A percentile compares a stretch with the other conserved stretches of the same genome.
These are phyloP conservation scores for Penicillium sp. DNA, from an alignment of 2,329 filamentous ascomycete genomes.

Conservation along the genomic window DNA sequence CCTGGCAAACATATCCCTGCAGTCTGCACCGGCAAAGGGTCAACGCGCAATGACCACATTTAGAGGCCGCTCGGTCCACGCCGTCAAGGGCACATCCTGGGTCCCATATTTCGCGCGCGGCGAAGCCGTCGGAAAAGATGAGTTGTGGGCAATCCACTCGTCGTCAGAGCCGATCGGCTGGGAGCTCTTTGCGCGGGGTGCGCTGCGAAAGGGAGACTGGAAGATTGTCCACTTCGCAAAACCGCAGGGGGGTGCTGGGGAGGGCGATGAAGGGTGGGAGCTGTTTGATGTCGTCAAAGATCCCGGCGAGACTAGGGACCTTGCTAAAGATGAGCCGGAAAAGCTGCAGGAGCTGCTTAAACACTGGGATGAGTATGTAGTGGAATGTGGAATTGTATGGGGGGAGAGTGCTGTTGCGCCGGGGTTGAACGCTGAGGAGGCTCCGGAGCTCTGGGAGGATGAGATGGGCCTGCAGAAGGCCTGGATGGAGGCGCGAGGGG, in stretches of 20 bases:
- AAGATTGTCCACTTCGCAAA: slow-evolving; percentile 2
- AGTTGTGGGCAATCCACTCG: background rate
- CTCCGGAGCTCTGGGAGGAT: slow-evolving; percentile 3
- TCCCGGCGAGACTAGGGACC: background rate
- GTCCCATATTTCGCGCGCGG: background rate
- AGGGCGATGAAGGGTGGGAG: background rate
- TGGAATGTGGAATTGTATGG: slow-evolving; percentile 5
- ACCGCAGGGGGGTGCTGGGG: background rate
- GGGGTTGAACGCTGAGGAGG: background rate
- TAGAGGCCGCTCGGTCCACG: background rate
- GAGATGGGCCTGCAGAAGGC: slow-evolving; percentile 1
- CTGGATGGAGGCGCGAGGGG: background rate
- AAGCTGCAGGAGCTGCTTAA: background rate
- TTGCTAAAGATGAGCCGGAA: background rate
- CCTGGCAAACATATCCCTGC: background rate
- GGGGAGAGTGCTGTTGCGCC: background rate
- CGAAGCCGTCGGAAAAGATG: background rate
- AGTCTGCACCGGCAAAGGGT: background rate
- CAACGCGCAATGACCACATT: background rate
- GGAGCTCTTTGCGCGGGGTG: slow-evolving; percentile 1
- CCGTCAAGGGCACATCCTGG: background rate
- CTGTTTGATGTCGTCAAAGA: slow-evolving; percentile 1
- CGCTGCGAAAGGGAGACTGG: slow-evolving; percentile 1
- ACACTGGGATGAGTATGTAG: slow-evolving; percentile 3
- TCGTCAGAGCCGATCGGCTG: background rate